Conservation (phyloP, 768 basidiomycete species). For the Gloeopeniophorella convolvens region DNA sequence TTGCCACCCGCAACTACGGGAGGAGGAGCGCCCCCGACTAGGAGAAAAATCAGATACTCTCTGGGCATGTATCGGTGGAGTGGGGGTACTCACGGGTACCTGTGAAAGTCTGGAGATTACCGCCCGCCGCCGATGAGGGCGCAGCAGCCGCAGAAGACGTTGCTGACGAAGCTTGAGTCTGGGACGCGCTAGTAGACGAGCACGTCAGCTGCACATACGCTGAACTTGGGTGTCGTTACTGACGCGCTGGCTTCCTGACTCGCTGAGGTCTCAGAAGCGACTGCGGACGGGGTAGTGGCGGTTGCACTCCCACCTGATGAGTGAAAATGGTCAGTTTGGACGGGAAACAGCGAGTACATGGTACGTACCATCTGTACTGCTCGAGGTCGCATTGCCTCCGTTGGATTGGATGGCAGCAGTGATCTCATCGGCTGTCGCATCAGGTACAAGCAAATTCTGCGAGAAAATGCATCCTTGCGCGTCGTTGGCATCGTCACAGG, state of each 20-base stretch:
- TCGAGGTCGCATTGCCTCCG: too few relatives aligned
- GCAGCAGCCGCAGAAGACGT: constrained; percentile 12
- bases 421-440: constrained; percentile 54
- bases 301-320: too few relatives aligned
- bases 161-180: too few relatives aligned
- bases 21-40: constrained; percentile 41
- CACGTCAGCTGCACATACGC: too few relatives aligned
- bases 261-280: too few relatives aligned
- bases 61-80: background rate
- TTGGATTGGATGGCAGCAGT: constrained; percentile 46
- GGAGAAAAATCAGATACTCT: background rate
- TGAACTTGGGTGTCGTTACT: too few relatives aligned
- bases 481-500: constrained; percentile 38
- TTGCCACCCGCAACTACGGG: constrained; percentile 38
- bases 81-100: constrained; percentile 33
- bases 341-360: too few relatives aligned
- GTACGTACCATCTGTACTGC: too few relatives aligned
- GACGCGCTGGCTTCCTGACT: too few relatives aligned
- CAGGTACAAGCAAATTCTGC: constrained; percentile 49
- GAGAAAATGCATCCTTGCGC: constrained; percentile 56
- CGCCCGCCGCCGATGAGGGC: constrained; percentile 11
- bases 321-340: too few relatives aligned
- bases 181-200: too few relatives aligned
- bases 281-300: too few relatives aligned
- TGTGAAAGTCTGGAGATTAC: constrained; percentile 48